Evolutionary conservation across 2,329 filamentous ascomycete species (phyloP).

Genomic region (Zymoseptoria ardabiliae): DNA sequence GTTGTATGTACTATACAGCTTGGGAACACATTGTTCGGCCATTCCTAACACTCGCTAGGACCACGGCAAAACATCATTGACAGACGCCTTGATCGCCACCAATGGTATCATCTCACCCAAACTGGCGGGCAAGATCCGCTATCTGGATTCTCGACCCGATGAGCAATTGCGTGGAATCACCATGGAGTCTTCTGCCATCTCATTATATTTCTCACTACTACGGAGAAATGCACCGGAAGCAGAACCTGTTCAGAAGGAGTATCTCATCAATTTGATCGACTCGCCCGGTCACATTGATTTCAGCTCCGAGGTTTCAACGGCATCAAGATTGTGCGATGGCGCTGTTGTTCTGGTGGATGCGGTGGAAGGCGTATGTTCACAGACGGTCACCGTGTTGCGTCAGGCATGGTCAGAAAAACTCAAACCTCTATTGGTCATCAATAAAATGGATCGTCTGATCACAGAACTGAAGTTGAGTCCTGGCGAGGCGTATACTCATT

Average conservation of each 20-base stretch:
- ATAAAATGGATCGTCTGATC: slow-evolving; percentile 93
- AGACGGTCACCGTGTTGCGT: slow-evolving; percentile 91
- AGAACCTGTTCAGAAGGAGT: slow-evolving; percentile 63
- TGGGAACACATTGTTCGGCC: background rate
- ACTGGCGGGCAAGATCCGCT: slow-evolving; percentile 93
- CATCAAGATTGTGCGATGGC: slow-evolving; percentile 87
- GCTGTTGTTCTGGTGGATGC: slow-evolving; percentile 92
- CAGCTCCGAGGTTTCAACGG: slow-evolving; percentile 94
- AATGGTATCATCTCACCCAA: slow-evolving; percentile 99
- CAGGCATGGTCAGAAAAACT: slow-evolving; percentile 95
- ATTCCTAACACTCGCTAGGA: slow-evolving; percentile 46
- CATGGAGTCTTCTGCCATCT: slow-evolving; percentile 99
- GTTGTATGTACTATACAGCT: slow-evolving; percentile 51
- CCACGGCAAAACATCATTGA: slow-evolving; percentile 96
- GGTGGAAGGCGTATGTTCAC: slow-evolving; percentile 95
- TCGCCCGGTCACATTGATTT: slow-evolving; percentile 98
- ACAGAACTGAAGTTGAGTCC: slow-evolving; percentile 94
- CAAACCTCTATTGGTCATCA: slow-evolving; percentile 89
- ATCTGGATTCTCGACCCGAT: slow-evolving; percentile 91
- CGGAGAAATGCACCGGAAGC: slow-evolving; percentile 56
- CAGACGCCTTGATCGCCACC: slow-evolving; percentile 90
- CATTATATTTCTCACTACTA: slow-evolving; percentile 88
- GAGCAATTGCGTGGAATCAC: slow-evolving; percentile 95
- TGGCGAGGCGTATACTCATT: slow-evolving; percentile 77
- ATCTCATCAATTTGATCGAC: slow-evolving; percentile 94